These are phyloP conservation scores for Ilyonectria sp. DNA, from an alignment of 2,329 filamentous ascomycete genomes.

Conservation along the genomic window DNA sequence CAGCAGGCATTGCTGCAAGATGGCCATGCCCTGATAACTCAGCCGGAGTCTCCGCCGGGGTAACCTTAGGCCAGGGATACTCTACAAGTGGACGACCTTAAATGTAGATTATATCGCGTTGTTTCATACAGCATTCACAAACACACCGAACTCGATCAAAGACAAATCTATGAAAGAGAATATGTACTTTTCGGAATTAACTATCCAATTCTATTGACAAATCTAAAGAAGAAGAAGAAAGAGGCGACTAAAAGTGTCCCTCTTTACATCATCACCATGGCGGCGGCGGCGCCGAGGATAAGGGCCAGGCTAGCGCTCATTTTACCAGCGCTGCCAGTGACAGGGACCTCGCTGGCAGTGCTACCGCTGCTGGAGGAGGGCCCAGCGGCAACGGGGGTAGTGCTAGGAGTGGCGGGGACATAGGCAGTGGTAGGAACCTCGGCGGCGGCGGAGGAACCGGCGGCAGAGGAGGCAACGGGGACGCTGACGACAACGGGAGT, in stretches of 20 bases:
- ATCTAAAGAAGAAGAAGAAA: slow-evolving; percentile 10
- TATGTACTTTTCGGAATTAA: slow-evolving; percentile 21
- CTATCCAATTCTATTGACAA: slow-evolving; percentile 28
- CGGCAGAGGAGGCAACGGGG: slow-evolving; percentile 3
- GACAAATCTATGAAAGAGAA: background rate
- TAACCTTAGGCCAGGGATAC: background rate
- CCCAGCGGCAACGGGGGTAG: slow-evolving; percentile 7
- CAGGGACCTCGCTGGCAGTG: slow-evolving; percentile 12
- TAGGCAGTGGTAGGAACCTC: slow-evolving; percentile 11
- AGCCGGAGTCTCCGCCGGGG: too few species aligned
- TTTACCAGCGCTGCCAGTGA: slow-evolving; percentile 29
- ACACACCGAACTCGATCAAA: background rate
- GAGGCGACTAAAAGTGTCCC: slow-evolving; percentile 1
- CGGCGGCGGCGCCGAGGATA: slow-evolving; percentile 23
- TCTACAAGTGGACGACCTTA: background rate
- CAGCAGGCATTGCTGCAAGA: background rate
- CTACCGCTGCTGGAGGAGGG: slow-evolving; percentile 15
- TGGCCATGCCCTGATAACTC: too few species aligned
- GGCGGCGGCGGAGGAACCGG: slow-evolving; percentile 15
- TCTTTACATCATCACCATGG: slow-evolving; percentile 36
- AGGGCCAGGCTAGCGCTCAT: slow-evolving; percentile 28
- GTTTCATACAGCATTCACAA: background rate
- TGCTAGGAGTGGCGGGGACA: slow-evolving; percentile 18
- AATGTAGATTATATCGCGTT: background rate
- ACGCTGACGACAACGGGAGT: slow-evolving; percentile 12